Base-by-base conservation (phyloP, 2,329 filamentous ascomycete species). In the Shiraia bambusicola region DNA sequence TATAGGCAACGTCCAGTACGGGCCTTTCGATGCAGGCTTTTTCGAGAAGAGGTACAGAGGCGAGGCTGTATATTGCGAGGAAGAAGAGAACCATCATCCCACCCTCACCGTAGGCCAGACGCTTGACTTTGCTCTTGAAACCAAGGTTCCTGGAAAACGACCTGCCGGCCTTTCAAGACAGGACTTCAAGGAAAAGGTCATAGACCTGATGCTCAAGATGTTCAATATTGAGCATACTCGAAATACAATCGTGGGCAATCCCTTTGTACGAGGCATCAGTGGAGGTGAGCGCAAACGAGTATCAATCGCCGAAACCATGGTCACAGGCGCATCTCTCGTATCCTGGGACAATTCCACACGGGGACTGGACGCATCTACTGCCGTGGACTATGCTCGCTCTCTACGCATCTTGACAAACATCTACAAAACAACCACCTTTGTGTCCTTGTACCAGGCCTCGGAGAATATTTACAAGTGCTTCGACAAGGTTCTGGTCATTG, bases 181-280 rank as follows among this genome's bases (percentile, higher is more conserved):
- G 5, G 83, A 86, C 12, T 92, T 92, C 73, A 91, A 91, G 72
- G 77, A 86, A 35, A 82, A 83, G 54, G 82, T 94, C 42, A 74
- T 91, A 47, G 77, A 81, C 13, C 80, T 85, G 58, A 76, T 95
- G 45, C 75, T 95, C 37, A 88, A 88, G 61, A 93, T 94, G 87
- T 94, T 95, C 76, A 93, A 92, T 63, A 95, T 95, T 39, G 86
- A 91, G 66, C 89, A 95, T 67, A 94, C 89, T 0, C 79, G 82
- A 37, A 80, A 90, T 63, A 96, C 91, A 0, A 82, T 92, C 22
- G 88, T 95, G 17, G 91, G 91, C 6, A 86, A 93, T 49, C 80
- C 82, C 1, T 89, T 92, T 49, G 79, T 93, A 14, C 83, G 56
- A 6, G 90, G 89, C 65, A 78, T 94, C 0, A 88, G 83, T 32